Evolutionary conservation across 1,284 basidiomycete species (phyloP), one percentile per base, ranked within the genome.

Genomic region (Ceratorhiza oryzae-sativae): DNA sequence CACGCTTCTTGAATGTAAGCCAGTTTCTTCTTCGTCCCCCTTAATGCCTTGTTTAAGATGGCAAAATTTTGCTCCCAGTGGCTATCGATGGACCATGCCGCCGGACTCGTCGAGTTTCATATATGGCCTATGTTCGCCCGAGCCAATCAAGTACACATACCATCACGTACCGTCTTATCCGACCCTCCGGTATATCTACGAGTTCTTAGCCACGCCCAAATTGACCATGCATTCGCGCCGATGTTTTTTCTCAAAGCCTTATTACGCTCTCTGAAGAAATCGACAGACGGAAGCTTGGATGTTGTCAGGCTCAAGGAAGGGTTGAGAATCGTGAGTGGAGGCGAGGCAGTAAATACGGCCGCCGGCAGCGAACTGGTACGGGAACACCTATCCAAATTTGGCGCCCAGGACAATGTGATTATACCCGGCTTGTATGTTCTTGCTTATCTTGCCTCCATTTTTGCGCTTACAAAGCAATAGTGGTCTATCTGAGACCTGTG

Each of bases 51-150:
- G 15, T 3, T 1, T 25, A 41, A 5, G 36, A 20, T 2, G 27
- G 42, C 58, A 42, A 23, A 60, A 53, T 25, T 13, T n/a, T 25
- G 18, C 6, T 9, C n/a, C 10, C 27, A 60, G 58, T 60, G 58
- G 58, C 58, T 60, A 13, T 42, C 36, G 20, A 60, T 60, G 58
- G 58, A 60, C 20, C 58, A 60, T 23, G 39, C 39, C 2, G 58
- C 58, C 3, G 58, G 58, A 13, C 58, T 60, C 3, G 13, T 42
- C 58, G 58, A 60, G 34, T 60, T 60, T 23, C 58, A 60, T 23
- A 45, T 60, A 9, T 15, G 58, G n/a, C 58, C 58, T 3, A 23
- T 60, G 30, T 60, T 60, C 27, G 25, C 58, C 10, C 36, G 39
- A 3, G 13, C 58, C n/a, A 27, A 60, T 39, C 58, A 60, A 42